These are phyloP conservation scores for Alternaria incomplexa DNA, from an alignment of 2,329 filamentous ascomycete species.

Conservation along the genomic window DNA sequence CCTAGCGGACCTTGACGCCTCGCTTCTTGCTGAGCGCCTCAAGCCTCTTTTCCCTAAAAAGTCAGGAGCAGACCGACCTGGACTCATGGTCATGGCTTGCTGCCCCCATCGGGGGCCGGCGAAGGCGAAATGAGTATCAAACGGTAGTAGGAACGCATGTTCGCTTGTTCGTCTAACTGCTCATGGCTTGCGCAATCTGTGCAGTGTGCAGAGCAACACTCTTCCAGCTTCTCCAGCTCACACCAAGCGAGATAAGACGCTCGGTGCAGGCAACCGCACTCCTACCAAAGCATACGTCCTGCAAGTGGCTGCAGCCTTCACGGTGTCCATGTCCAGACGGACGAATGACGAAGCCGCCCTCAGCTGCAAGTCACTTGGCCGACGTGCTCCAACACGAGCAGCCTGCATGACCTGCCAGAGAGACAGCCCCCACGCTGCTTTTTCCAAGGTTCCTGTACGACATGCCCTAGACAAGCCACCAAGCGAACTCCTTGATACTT, in stretches of 20 bases:
- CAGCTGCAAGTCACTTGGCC: conserved; percentile 39
- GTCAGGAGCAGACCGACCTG: conserved; percentile 27
- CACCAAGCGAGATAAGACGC: conserved; percentile 38
- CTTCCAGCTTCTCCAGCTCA: conserved; percentile 5
- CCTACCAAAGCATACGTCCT: conserved; percentile 25
- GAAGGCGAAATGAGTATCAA: conserved; percentile 34
- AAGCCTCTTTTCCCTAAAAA: conserved; percentile 29
- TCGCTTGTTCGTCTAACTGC: conserved; percentile 19
- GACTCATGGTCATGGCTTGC: conserved; percentile 16
- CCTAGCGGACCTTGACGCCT: conserved; percentile 18
- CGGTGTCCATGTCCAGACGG: conserved; percentile 1
- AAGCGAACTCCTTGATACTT: conserved; percentile 23
- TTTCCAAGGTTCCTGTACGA: conserved; percentile 22
- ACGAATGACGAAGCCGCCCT: conserved; percentile 11
- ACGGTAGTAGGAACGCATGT: conserved; percentile 36
- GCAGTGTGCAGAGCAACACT: conserved; percentile 3
- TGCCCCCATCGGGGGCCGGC: conserved; percentile 18
- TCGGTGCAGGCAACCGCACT: conserved; percentile 10
- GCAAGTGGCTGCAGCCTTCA: conserved; percentile 16
- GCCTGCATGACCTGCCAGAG: conserved; percentile 14
- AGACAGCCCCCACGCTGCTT: conserved; percentile 40
- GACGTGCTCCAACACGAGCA: conserved; percentile 15
- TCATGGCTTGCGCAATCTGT: conserved; percentile 26
- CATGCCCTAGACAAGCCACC: conserved; percentile 12
- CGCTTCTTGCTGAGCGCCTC: conserved; percentile 30